Percentiles rank a stretch among this genome's conserved stretches.
Conservation (phyloP, 2,329 filamentous ascomycete genomes). For the Fusarium newnesense region DNA sequence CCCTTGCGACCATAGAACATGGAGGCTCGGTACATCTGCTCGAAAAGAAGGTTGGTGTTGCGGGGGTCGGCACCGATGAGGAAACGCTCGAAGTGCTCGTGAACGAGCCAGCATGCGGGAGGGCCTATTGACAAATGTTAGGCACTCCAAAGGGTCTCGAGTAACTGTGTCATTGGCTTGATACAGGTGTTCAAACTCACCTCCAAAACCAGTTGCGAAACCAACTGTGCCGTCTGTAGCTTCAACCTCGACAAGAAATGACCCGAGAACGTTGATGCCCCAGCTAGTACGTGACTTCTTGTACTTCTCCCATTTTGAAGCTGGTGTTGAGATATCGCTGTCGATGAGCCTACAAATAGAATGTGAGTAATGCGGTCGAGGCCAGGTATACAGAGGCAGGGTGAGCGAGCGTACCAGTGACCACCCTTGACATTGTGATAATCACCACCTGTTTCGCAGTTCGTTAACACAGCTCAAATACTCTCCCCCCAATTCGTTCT, state of each 20-base stretch:
- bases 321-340: constrained; percentile 90
- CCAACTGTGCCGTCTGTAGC: constrained; percentile 91
- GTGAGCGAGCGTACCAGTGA: constrained; percentile 63
- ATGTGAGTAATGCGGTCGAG: constrained; percentile 11
- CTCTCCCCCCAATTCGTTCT: neutral
- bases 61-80: constrained; percentile 87
- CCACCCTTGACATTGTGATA: constrained; percentile 91
- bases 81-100: constrained; percentile 94
- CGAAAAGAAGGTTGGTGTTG: constrained; percentile 91
- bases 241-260: constrained; percentile 91
- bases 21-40: constrained; percentile 95
- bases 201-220: constrained; percentile 93
- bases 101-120: constrained; percentile 91
- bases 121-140: constrained; percentile 65
- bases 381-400: neutral
- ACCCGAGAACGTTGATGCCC: constrained; percentile 95
- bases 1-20: constrained; percentile 98
- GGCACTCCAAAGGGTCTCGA: neutral
- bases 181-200: constrained; percentile 49
- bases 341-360: constrained; percentile 79
- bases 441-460: constrained; percentile 68
- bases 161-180: neutral
- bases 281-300: constrained; percentile 88
- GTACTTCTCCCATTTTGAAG: constrained; percentile 90
- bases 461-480: neutral